Conservation (phyloP, 2,329 filamentous ascomycete species). For the Arthroderma sp. region DNA sequence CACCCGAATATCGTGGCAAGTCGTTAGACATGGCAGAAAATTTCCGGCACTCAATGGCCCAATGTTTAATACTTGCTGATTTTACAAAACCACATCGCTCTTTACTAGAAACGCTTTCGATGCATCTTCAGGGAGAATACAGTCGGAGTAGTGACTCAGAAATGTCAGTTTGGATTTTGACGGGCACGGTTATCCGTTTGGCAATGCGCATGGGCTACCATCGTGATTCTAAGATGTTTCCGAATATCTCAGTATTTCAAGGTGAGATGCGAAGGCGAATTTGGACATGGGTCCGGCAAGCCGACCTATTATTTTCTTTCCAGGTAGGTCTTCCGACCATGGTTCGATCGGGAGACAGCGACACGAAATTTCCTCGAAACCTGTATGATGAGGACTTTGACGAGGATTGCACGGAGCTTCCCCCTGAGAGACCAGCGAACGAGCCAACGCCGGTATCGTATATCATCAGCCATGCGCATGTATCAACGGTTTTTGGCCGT, state of each 20-base stretch:
- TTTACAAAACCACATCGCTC: slow-evolving; percentile 49
- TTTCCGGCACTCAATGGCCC: slow-evolving; percentile 44
- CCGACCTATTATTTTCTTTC: slow-evolving; percentile 53
- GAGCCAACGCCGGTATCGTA: slow-evolving; percentile 47
- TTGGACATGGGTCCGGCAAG: slow-evolving; percentile 40
- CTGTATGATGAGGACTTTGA: slow-evolving; percentile 53
- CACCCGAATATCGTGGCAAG: slow-evolving; percentile 48
- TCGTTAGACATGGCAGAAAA: slow-evolving; percentile 34
- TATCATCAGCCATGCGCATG: slow-evolving; percentile 33
- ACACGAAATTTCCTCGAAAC: slow-evolving; percentile 49
- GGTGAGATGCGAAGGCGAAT: slow-evolving; percentile 44
- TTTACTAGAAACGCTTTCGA: slow-evolving; percentile 48
- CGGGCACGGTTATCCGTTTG: slow-evolving; percentile 46
- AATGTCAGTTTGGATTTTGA: slow-evolving; percentile 46
- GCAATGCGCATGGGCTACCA: slow-evolving; percentile 57
- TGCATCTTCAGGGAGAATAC: slow-evolving; percentile 51
- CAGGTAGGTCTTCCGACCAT: slow-evolving; percentile 56
- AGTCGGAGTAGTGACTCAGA: slow-evolving; percentile 46
- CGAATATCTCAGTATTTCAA: slow-evolving; percentile 46
- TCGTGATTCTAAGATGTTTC: slow-evolving; percentile 47
- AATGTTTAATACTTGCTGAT: slow-evolving; percentile 50
- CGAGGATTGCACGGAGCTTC: slow-evolving; percentile 42
- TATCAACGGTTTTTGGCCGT: slow-evolving; percentile 31
- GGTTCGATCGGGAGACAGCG: slow-evolving; percentile 50
- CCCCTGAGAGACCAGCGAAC: slow-evolving; percentile 41